A percentile compares a stretch with the other conserved stretches of the same genome.
These are phyloP conservation scores for Solanum arcanum DNA, from an alignment of 257 asterid genomes.

Conservation along the genomic window DNA sequence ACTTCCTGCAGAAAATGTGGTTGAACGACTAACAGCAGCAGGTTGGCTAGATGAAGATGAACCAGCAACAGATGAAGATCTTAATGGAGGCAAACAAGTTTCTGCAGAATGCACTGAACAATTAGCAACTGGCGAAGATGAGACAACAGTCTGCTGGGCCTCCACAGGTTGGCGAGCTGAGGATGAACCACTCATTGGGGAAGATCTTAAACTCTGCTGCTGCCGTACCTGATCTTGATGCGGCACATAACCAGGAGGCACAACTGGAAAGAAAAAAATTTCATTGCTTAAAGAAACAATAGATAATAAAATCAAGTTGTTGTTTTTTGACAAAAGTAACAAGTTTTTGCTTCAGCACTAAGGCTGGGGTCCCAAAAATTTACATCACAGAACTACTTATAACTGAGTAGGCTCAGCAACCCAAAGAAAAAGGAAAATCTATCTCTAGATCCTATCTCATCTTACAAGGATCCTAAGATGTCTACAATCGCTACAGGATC, in stretches of 20 bases:
- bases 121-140: background rate
- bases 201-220: background rate
- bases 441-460: no score
- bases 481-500: no score
- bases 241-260: constrained; percentile 1
- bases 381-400: no score
- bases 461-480: no score
- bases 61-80: background rate
- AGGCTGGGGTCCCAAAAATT: no score
- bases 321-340: no score
- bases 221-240: background rate
- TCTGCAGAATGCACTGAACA: background rate
- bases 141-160: background rate
- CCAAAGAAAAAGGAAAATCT: no score
- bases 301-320: background rate
- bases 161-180: background rate
- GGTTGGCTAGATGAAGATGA: background rate
- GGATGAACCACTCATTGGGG: background rate
- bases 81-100: background rate
- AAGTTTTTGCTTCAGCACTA: no score
- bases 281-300: background rate
- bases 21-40: background rate
- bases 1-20: background rate
- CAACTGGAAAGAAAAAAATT: background rate
- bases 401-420: no score